phyloP scores from a whole-genome alignment of 108 stramenopile species.

The Phaeodactylum tricornutum region DNA sequence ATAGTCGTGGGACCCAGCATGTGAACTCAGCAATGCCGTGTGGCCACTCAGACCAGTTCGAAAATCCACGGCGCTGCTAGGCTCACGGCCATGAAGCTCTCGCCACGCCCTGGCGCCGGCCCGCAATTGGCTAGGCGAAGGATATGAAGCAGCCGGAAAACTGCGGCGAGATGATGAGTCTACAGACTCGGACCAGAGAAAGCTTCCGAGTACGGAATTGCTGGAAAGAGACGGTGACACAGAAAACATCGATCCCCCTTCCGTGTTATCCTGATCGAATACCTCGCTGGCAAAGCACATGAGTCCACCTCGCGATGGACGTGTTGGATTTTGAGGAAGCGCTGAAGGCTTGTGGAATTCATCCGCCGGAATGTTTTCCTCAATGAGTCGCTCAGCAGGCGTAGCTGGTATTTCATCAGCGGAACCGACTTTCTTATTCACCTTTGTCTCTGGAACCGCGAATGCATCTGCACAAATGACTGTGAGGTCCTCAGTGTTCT shows the following conservation, averaged over 20 bases:
- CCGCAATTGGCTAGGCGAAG: slow-evolving; percentile 46
- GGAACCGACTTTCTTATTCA: neutral
- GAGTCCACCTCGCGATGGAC: neutral
- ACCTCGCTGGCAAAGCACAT: neutral
- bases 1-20: slow-evolving; percentile 56
- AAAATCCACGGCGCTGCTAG: slow-evolving; percentile 46
- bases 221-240: neutral
- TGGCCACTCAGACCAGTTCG: slow-evolving; percentile 72
- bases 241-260: neutral
- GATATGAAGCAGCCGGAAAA: slow-evolving; percentile 29
- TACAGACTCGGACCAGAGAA: neutral
- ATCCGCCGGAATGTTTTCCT: neutral
- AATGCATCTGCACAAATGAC: slow-evolving; percentile 36
- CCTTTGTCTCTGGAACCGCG: neutral
- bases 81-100: slow-evolving; percentile 25
- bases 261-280: neutral
- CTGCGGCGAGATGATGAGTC: no score
- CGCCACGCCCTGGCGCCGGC: slow-evolving; percentile 30
- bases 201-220: neutral
- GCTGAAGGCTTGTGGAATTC: neutral
- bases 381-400: neutral
- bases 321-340: slow-evolving; percentile 1
- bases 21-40: slow-evolving; percentile 40
- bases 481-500: slow-evolving; percentile 64
- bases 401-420: neutral